phyloP scores from a whole-genome alignment of 495 filamentous ascomycete genomes.

The Staphylotrichum longicolle region DNA sequence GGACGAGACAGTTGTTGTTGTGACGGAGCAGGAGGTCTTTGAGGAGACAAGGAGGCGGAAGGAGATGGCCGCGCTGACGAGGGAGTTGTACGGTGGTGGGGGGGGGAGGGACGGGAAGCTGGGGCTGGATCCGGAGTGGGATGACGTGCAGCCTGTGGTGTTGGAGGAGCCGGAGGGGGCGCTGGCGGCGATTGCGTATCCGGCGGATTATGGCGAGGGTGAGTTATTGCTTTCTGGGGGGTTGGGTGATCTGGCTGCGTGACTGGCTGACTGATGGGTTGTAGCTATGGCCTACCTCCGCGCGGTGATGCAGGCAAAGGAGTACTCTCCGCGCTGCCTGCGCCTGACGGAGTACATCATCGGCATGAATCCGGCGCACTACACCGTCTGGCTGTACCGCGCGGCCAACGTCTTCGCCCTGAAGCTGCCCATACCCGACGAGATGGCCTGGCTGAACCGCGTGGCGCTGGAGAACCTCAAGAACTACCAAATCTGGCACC shows the following conservation, averaged over 20 bases:
- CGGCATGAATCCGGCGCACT: constrained; percentile 89
- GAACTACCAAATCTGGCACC: constrained; percentile 99
- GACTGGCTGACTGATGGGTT: background rate
- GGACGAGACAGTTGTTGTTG: constrained; percentile 22
- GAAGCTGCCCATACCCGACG: constrained; percentile 61
- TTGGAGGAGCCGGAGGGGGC: constrained; percentile 78
- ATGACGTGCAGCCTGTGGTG: constrained; percentile 76
- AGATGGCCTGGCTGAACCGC: constrained; percentile 80
- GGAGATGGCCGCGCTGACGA: constrained; percentile 44
- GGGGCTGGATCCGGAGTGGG: constrained; percentile 71
- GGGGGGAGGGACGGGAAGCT: constrained; percentile 48
- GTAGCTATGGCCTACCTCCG: constrained; percentile 77
- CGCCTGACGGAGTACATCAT: constrained; percentile 88
- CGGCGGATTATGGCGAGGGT: constrained; percentile 80
- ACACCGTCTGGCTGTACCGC: constrained; percentile 97
- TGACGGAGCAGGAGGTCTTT: constrained; percentile 42
- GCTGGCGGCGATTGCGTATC: constrained; percentile 85
- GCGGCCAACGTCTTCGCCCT: constrained; percentile 70
- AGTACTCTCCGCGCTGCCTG: constrained; percentile 74
- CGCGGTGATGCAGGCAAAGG: constrained; percentile 85
- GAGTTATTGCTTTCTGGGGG: constrained; percentile 39
- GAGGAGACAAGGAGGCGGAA: constrained; percentile 45
- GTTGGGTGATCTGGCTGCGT: background rate
- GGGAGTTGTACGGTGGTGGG: constrained; percentile 43
- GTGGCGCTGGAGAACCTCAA: constrained; percentile 82